Evolutionary conservation across 495 filamentous ascomycete species (phyloP), one percentile per base, ranked within the genome.

Genomic region (Talaromyces liani): DNA sequence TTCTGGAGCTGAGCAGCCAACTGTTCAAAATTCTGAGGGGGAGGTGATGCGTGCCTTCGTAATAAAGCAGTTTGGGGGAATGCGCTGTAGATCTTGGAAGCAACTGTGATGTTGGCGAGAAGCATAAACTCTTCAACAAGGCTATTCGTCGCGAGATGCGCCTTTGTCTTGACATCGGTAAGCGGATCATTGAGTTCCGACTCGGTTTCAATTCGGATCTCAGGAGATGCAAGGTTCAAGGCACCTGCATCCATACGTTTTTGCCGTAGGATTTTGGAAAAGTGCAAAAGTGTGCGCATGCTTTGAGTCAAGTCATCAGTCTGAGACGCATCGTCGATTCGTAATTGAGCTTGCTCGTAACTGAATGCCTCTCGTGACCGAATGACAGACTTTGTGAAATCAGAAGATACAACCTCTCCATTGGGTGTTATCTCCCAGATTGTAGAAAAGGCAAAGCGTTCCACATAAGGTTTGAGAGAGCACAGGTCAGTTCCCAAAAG

Each of bases 61-160:
- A 98, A 85, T 71, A 98, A 85, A 47, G 95, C 95, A 2, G 93
- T 98, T 73, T 97, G 93, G 0, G 94, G 92, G 79, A 96, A 98
- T 12, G 91, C 85, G 59, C 87, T 81, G 77, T 93, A 91, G 67
- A 95, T 91, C 70, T 91, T 95, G 45, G 84, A 78, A 6, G 92
- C 94, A 25, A 98, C 94, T 64, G 86, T 91, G 71, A 90, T 96
- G 75, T 98, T 98, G 79, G 95, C 94, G 70, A 98, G 90, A 69
- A 98, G 82, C 94, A 98, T 98, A 81, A 98, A 98, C 69, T 98
- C 94, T 70, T 98, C 94, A 25, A 98, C 94, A 6, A 98, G 83
- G 25, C 93, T 97, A 80, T 97, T 98, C 61, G 94, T 98, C 69
- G 91, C 91, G n/a, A 98, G 85, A 64, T 90, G 84, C 62, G 91